Conservation (phyloP, 345 rosid genomes). For the Aegle marmelos region DNA sequence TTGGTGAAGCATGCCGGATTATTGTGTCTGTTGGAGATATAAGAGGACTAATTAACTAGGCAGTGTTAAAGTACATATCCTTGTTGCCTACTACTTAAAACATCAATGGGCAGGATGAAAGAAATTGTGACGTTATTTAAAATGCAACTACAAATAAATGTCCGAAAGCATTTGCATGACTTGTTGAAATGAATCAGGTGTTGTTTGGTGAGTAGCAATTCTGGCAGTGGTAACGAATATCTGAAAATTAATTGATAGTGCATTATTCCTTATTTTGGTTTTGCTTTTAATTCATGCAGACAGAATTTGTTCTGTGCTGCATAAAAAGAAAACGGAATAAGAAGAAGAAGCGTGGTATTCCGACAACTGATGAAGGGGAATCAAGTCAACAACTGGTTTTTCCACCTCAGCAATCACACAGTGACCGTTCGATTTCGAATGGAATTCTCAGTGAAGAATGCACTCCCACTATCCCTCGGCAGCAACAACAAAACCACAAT, state of each 20-base stretch:
- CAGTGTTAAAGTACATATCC: not conserved
- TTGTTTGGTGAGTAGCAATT: no score
- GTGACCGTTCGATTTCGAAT: not conserved
- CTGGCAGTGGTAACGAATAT: no score
- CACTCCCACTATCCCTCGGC: no score
- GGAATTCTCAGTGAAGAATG: not conserved
- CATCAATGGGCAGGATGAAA: no score
- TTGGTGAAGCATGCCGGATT: not conserved
- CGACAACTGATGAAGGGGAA: not conserved
- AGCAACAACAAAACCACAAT: no score
- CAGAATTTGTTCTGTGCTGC: not conserved
- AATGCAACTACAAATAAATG: no score
- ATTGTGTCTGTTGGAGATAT: not conserved
- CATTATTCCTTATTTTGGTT: not conserved
- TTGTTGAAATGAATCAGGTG: no score
- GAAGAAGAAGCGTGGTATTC: not conserved
- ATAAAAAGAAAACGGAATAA: not conserved
- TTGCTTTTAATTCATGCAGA: not conserved
- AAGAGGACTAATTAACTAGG: not conserved
- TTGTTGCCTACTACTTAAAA: no score
- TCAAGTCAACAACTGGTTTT: not conserved
- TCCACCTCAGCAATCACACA: no score
- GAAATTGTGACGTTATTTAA: no score
- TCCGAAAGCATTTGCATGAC: no score
- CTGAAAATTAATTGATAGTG: not conserved